phyloP scores from a whole-genome alignment of 768 basidiomycete genomes.

The Leccinum disarticulatum region DNA sequence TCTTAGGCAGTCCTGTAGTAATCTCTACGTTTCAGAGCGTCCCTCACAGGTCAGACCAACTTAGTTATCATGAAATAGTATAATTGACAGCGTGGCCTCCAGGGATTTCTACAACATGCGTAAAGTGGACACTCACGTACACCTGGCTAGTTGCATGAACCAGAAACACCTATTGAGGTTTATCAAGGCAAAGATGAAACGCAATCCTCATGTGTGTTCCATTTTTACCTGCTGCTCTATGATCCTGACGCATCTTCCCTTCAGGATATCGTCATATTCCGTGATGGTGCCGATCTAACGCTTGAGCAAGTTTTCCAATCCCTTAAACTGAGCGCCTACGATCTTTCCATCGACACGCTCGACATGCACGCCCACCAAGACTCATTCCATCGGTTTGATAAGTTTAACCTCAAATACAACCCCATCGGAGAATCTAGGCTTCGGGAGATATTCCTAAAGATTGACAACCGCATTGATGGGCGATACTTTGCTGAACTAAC shows the following conservation, averaged over 20 bases:
- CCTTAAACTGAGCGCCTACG: constrained; percentile 92
- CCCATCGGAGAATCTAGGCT: constrained; percentile 94
- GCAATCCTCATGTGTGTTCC: constrained; percentile 63
- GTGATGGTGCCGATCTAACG: constrained; percentile 87
- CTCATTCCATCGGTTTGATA: constrained; percentile 97
- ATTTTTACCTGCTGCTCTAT: neutral
- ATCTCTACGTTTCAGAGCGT: constrained; percentile 24
- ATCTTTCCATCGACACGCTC: constrained; percentile 96
- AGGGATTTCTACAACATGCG: constrained; percentile 98
- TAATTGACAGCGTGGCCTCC: constrained; percentile 9
- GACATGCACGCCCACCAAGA: constrained; percentile 99
- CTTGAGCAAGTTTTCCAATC: constrained; percentile 95
- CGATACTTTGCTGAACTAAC: constrained; percentile 94
- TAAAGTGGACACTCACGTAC: constrained; percentile 98
- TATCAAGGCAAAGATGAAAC: constrained; percentile 99
- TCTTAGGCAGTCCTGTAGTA: constrained; percentile 1
- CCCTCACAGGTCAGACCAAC: constrained; percentile 28
- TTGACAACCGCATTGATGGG: constrained; percentile 92
- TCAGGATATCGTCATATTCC: constrained; percentile 94
- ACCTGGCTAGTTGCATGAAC: constrained; percentile 99
- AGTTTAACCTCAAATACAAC: constrained; percentile 97
- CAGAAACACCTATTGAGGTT: constrained; percentile 98
- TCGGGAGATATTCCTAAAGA: constrained; percentile 97
- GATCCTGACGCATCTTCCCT: neutral
- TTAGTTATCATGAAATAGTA: neutral